Base-by-base conservation (phyloP, 2,329 filamentous ascomycete genomes). In the Cladosporium sp. region DNA sequence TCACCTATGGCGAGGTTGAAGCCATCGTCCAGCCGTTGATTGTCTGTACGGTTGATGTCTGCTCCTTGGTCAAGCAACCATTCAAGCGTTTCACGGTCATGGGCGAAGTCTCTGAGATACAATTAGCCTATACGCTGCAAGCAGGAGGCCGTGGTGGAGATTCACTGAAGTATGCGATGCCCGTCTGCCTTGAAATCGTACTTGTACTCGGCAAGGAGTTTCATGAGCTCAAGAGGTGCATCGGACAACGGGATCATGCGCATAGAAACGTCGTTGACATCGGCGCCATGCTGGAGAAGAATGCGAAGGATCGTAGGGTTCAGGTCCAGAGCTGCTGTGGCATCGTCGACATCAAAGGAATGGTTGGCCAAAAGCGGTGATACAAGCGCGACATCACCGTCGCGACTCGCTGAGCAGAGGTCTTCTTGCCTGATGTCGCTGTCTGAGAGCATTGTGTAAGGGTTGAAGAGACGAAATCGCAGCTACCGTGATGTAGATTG, bases 51-150 rank as follows among this genome's bases (percentile, higher is more conserved):
- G 23, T 63, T 67, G 63, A 69, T 65, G 21, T 69, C 65, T 30
- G 56, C 64, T 21, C 67, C 67, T 32, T 53, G 66, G 25, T 67
- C 67, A 21, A 69, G 65, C 30, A 68, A 28, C 54, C 63, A 68
- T 32, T 69, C 65, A 23, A 69, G 49, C n/a, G 48, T 66, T 5
- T 61, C 48, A 10, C 43, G 64, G 16, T 64, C 62, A 16, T 64
- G 16, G 2, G 48, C 58, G 46, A 64, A 69, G 28, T 69, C 62
- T 58, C 62, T 34, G n/a, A 36, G 30, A 8, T n/a, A 26, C 23
- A 5, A 30, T 63, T 16, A 56, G 34, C 56, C 32, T 23, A 30
- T 46, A 10, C 7, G 16, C 16, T 21, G 1, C 30, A 48, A n/a
- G 57, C 8, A 46, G 25, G 23, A 56, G 8, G 21, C 16, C 2